Evolutionary conservation across 2,329 filamentous ascomycete species (phyloP).

Genomic region (Ophiostoma piceae): DNA sequence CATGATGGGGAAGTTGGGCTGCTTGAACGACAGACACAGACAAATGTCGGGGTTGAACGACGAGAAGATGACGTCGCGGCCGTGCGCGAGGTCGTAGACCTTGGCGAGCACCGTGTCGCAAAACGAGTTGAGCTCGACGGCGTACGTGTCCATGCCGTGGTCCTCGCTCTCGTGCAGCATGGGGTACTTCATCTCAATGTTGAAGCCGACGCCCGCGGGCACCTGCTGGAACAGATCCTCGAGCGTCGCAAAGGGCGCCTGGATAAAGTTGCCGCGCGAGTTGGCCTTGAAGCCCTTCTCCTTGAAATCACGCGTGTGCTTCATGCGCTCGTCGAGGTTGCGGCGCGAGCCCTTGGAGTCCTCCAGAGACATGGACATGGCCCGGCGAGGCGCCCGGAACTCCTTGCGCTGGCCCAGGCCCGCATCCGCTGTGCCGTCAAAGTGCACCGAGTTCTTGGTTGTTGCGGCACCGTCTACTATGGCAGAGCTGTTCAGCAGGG

Average conservation of each 20-base stretch:
- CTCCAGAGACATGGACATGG: constrained; percentile 50
- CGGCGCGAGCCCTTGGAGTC: constrained; percentile 30
- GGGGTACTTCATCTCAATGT: constrained; percentile 96
- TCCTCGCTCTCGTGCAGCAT: constrained; percentile 95
- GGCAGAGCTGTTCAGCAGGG: not conserved
- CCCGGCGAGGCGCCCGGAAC: constrained; percentile 41
- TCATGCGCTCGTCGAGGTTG: constrained; percentile 74
- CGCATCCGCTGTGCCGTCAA: constrained; percentile 29
- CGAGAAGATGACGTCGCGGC: constrained; percentile 92
- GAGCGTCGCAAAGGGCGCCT: constrained; percentile 89
- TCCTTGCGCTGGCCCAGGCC: constrained; percentile 22
- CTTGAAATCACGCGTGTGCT: constrained; percentile 93
- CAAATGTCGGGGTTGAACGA: constrained; percentile 98
- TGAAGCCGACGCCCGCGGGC: constrained; percentile 81
- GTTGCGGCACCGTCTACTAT: not conserved
- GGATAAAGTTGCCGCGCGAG: constrained; percentile 87
- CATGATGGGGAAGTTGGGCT: constrained; percentile 90
- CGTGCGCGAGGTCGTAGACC: constrained; percentile 78
- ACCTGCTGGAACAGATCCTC: constrained; percentile 88
- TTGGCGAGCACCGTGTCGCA: constrained; percentile 87
- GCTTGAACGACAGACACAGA: constrained; percentile 89
- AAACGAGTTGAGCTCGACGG: constrained; percentile 92
- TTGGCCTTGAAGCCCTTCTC: constrained; percentile 94
- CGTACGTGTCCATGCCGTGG: constrained; percentile 94
- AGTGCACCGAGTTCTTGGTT: constrained; percentile 5